Base-by-base conservation (phyloP, 2,329 filamentous ascomycete genomes). In the Colletotrichum camelliae region DNA sequence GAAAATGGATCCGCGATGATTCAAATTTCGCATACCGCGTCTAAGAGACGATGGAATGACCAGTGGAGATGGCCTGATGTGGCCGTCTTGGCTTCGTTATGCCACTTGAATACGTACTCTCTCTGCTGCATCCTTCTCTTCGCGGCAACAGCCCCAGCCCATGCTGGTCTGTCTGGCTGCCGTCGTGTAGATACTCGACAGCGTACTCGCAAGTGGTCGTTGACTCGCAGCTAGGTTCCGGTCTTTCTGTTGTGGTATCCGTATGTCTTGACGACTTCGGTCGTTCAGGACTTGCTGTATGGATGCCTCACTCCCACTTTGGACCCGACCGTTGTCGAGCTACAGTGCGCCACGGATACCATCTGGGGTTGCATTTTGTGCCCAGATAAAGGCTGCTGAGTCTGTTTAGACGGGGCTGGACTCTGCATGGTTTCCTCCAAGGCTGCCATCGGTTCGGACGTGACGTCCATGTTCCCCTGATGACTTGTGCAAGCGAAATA, bases 1-100 rank as follows among this genome's bases (percentile, higher is more conserved):
- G 69, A 60, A 64, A 55, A 72, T 68, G 69, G 73, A 58, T 43
- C 39, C 43, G 39, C 55, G 62, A 67, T 68, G 73, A 48, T 64
- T 37, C 64, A 64, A 33, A 18, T n/a, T 12, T 67, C 39, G 62
- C 21, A 43, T 61, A 62, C 31, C 69, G 68, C 69, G 61, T 72
- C 55, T 29, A 62, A 35, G 31, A 72, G 39, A 39, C 33, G 55
- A 60, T 57, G 69, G 69, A 66, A 72, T 64, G 67, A 39, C 66
- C 48, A 24, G 61, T 72, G 62, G 33, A 33, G 21, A 61, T 67
- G 69, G 57, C 16, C 55, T 67, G 57, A 72, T 64, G 57, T 52
- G 60, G 24, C 21, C 29, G 55, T 33, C 61, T 48, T 61, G 62
- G 37, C 57, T 7, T 55, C 24, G 57, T 35, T 58, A 37, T 57